Conservation (phyloP, 2,329 filamentous ascomycete species). For the Falciphora oryzae region DNA sequence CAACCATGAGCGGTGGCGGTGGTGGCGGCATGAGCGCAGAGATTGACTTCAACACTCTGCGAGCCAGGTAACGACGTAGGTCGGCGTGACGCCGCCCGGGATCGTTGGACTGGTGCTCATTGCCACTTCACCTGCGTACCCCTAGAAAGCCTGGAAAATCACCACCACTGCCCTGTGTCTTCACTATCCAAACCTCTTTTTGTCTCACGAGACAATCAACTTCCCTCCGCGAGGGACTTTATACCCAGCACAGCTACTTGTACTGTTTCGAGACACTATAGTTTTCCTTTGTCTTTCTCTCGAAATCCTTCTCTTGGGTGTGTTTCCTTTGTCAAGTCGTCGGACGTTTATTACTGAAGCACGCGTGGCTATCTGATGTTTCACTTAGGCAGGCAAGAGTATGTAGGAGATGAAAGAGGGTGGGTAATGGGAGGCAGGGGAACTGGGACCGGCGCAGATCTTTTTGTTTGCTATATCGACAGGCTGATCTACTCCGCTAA, state of each 20-base stretch:
- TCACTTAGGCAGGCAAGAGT: not conserved
- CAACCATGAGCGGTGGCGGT: slow-evolving; percentile 25
- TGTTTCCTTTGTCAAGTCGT: slow-evolving; percentile 2
- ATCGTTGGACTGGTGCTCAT: not conserved
- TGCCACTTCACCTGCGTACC: not conserved
- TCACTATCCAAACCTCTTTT: not conserved
- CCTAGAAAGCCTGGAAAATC: not conserved
- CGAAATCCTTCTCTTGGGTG: not conserved
- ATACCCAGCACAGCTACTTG: not conserved
- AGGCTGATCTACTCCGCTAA: not conserved
- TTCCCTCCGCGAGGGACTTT: not conserved
- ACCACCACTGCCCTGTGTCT: not conserved
- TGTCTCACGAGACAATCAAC: not conserved
- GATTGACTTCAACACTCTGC: slow-evolving; percentile 33
- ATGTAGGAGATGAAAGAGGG: not conserved
- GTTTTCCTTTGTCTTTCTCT: not conserved
- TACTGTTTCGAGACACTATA: not conserved
- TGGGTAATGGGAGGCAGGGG: not conserved
- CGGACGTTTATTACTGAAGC: not conserved
- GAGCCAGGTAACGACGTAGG: slow-evolving; percentile 21
- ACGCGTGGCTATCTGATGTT: not conserved
- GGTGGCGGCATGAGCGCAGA: slow-evolving; percentile 27
- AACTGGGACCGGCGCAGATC: too few relatives aligned
- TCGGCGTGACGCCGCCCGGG: not conserved
- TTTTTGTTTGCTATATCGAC: not conserved